Evolutionary conservation across 148 eudicot genomes (phyloP).

Genomic region (Rhododendron kiyosumense): DNA sequence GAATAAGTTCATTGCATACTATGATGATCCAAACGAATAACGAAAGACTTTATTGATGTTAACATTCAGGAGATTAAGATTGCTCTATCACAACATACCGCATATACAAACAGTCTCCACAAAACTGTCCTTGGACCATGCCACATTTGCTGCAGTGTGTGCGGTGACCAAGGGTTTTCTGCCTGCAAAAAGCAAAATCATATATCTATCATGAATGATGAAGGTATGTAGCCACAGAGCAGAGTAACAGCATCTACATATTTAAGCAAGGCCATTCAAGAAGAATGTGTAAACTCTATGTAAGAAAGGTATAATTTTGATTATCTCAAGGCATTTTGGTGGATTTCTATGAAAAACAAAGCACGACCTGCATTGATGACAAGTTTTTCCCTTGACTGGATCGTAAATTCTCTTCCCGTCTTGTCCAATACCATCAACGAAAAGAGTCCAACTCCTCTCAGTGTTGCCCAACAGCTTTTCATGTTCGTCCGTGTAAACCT

Average conservation of each 20-base stretch:
- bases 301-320: background rate
- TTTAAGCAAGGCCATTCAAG: background rate
- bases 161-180: slow-evolving; percentile 90
- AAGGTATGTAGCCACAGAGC: background rate
- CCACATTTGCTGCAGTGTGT: slow-evolving; percentile 72
- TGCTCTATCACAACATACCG: slow-evolving; percentile 36
- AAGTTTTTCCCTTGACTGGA: slow-evolving; percentile 68
- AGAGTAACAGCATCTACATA: background rate
- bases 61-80: background rate
- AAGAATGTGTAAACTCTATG: background rate
- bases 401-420: slow-evolving; percentile 81
- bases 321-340: background rate
- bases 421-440: slow-evolving; percentile 72
- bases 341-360: background rate
- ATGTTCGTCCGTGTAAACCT: slow-evolving; percentile 76
- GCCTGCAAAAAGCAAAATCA: slow-evolving; percentile 43
- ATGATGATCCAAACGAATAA: background rate
- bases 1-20: background rate
- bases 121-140: slow-evolving; percentile 87
- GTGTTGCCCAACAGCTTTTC: slow-evolving; percentile 78
- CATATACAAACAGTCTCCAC: slow-evolving; percentile 92
- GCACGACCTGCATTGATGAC: slow-evolving; percentile 90
- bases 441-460: slow-evolving; percentile 66
- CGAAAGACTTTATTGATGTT: background rate
- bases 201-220: background rate